Percentiles rank a stretch among this genome's conserved stretches.
Conservation (phyloP, 164 flowering plant species). For the Aristolochia fimbriata region DNA sequence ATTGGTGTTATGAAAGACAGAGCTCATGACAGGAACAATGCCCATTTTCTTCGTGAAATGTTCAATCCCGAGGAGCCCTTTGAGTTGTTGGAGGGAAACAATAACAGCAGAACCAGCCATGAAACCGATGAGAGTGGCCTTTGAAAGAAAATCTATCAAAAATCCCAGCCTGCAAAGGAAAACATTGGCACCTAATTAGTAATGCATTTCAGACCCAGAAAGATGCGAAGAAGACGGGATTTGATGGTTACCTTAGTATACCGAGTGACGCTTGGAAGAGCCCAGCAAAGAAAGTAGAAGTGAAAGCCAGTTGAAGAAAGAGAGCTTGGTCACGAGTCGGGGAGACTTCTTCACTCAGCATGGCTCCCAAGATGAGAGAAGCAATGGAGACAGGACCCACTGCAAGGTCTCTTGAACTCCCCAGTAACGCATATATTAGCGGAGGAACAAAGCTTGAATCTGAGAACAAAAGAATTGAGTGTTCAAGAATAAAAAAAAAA, state of each 20-base stretch:
- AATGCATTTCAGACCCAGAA: neutral
- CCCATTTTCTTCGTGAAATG: conserved; percentile 88
- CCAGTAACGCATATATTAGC: conserved; percentile 72
- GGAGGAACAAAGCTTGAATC: conserved; percentile 98
- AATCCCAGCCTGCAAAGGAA: conserved; percentile 69
- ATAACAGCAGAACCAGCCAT: conserved; percentile 99
- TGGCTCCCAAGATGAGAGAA: conserved; percentile 76
- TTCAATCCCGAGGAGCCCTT: conserved; percentile 72
- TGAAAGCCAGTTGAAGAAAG: conserved; percentile 77
- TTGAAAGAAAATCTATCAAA: conserved; percentile 84
- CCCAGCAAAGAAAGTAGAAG: conserved; percentile 89
- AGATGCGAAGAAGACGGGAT: neutral
- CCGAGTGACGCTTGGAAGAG: conserved; percentile 85
- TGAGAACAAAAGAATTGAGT: conserved; percentile 10
- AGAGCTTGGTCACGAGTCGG: conserved; percentile 47
- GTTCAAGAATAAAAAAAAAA: neutral
- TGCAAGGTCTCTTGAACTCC: conserved; percentile 86
- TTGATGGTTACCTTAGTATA: conserved; percentile 43
- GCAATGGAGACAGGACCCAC: conserved; percentile 97
- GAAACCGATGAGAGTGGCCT: conserved; percentile 81
- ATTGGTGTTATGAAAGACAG: conserved; percentile 54
- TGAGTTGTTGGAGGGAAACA: conserved; percentile 89
- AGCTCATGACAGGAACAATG: conserved; percentile 63
- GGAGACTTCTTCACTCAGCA: conserved; percentile 71
- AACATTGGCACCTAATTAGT: too few species aligned